Evolutionary conservation across 2,329 filamentous ascomycete species (phyloP), one percentile per base, ranked within the genome.

Genomic region (Thielaviopsis musarum): DNA sequence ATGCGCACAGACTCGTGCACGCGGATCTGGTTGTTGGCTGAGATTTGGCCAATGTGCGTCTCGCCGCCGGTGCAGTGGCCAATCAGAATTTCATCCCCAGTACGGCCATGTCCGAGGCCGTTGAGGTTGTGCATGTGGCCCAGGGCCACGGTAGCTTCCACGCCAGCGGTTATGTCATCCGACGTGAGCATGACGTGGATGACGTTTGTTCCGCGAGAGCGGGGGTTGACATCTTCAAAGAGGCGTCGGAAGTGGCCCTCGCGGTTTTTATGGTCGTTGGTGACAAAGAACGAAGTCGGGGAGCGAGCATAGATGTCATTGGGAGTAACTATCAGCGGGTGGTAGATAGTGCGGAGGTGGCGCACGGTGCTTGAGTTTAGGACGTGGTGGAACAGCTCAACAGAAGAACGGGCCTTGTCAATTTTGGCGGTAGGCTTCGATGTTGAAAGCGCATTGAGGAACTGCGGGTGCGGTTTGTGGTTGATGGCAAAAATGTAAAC

Each of bases 401-500:
- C 66, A 10, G 76, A 75, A 0, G 81, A 82, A 1, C 72, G 72
- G 0, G 75, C 72, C 61, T 74, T 74, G 10, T 67, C 68, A 19
- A 41, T 12, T 7, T 56, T 45, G 1, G 68, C 67, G n/a, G 51
- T 54, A 10, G 53, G 21, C 21, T 57, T 49, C 7, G 24, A 22
- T 21, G 34, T 49, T 17, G 48, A 15, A 15, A 61, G 38, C 4
- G 63, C 61, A 2, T 62, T 63, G 19, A 67, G 65, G 22, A 72
- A 74, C 0, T 70, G 70, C 0, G 72, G 70, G 59, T 81, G 76
- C 0, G 80, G 76, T 1, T 77, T 64, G 59, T 84, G 82, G 63
- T 84, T 84, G 56, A 84, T 67, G 0, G 77, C 80, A 58, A 79
- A 80, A 53, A 84, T 77, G 63, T 81, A 84, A 5, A 84, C 75